Percentiles rank a stretch among this genome's conserved stretches.
phyloP scores from a whole-genome alignment of 345 rosid species.

The rapeseed (Brassica napus) region DNA sequence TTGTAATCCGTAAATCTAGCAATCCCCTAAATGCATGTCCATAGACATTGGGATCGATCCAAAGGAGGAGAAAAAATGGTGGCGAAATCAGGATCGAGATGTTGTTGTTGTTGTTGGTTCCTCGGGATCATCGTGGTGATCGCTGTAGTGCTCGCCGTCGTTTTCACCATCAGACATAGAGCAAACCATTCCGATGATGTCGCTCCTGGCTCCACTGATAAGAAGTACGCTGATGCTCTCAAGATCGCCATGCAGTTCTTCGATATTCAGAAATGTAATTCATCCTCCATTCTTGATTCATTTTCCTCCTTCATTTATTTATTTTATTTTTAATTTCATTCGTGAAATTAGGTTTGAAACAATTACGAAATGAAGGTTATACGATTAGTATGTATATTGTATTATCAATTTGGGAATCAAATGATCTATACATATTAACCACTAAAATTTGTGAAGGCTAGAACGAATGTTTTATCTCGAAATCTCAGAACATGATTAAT shows the following conservation, averaged over 20 bases:
- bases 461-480: not conserved
- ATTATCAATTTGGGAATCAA: not conserved
- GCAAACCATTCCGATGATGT: constrained; percentile 43
- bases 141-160: constrained; percentile 57
- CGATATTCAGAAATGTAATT: constrained; percentile 80
- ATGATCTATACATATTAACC: not conserved
- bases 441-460: too few species aligned
- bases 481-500: too few species aligned
- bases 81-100: constrained; percentile 55
- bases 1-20: constrained; percentile 18
- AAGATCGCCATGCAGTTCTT: constrained; percentile 83
- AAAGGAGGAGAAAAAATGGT: constrained; percentile 41
- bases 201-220: constrained; percentile 68
- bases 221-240: constrained; percentile 74
- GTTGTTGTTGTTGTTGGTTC: constrained; percentile 64
- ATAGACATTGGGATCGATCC: constrained; percentile 5
- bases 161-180: constrained; percentile 53
- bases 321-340: too few species aligned
- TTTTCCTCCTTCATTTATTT: not conserved
- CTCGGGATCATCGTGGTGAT: constrained; percentile 45
- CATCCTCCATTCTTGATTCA: not conserved
- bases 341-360: too few species aligned
- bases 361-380: too few species aligned
- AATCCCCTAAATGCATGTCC: constrained; percentile 21
- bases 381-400: not conserved